Evolutionary conservation across 75 land plant species (phyloP).

Genomic region (Selaginella tamariscina): DNA sequence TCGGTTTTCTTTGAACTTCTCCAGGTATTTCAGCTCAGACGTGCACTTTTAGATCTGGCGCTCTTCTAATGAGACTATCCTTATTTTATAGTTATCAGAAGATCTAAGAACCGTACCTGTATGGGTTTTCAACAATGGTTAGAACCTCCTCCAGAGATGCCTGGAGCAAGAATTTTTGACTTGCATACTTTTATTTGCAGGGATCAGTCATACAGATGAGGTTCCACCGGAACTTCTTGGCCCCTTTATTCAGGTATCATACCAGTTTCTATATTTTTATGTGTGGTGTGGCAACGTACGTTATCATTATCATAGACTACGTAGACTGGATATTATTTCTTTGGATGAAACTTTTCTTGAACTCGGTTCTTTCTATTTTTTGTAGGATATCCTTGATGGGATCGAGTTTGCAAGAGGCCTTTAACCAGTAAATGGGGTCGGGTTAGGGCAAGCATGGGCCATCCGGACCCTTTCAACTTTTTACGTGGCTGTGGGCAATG

Average conservation of each 20-base stretch:
- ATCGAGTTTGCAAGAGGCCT: slow-evolving; percentile 92
- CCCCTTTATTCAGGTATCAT: slow-evolving; percentile 73
- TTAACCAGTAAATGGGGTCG: slow-evolving; percentile 69
- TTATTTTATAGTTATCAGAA: slow-evolving; percentile 64
- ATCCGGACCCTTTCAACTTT: slow-evolving; percentile 74
- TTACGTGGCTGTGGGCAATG: slow-evolving; percentile 80
- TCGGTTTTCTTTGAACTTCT: slow-evolving; percentile 87
- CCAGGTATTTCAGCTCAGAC: slow-evolving; percentile 47
- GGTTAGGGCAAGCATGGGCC: slow-evolving; percentile 77
- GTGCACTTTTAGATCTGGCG: no score
- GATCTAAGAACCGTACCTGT: slow-evolving; percentile 64
- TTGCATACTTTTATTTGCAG: slow-evolving; percentile 24
- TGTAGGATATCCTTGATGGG: slow-evolving; percentile 80
- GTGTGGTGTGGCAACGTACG: neutral
- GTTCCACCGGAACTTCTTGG: slow-evolving; percentile 43
- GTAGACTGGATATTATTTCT: neutral
- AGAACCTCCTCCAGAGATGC: neutral
- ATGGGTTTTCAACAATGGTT: slow-evolving; percentile 94
- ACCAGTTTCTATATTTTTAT: no score
- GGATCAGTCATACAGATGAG: slow-evolving; percentile 64
- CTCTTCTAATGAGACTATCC: no score
- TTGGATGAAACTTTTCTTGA: neutral
- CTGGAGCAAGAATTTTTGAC: neutral
- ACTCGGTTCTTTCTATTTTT: no score
- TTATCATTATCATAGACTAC: neutral